Base-by-base conservation (phyloP, 2,329 filamentous ascomycete genomes). In the Colletotrichum gigasporum region DNA sequence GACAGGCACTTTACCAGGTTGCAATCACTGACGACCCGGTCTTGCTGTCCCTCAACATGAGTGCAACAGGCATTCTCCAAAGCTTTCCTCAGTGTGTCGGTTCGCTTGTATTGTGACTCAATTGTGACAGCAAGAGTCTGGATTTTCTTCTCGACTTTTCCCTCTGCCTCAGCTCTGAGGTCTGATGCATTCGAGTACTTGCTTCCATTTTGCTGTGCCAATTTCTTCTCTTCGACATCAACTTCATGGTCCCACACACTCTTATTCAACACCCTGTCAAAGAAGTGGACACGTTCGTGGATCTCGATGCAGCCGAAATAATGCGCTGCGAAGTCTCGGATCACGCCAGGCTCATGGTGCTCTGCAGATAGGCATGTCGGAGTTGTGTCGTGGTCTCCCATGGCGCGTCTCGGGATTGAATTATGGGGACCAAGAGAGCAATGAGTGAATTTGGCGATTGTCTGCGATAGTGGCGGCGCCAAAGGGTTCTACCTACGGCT, bases 281-380 rank as follows among this genome's bases (percentile, higher is more conserved):
- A n/a, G 28, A 63, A 63, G 1, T 30, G 5, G 5, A 45, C 8
- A 2, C 59, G 35, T 14, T 58, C 42, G 4, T 26, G 20, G 10
- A 58, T 50, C 11, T 51, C 16, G 10, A 63, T 63, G 35, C 59
- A 63, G 20, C 53, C 53, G 16, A 58, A 45, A 30, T 63, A 63
- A 3, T 63, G 59, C 3, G 20, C n/a, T 2, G 30, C 16, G 5
- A 42, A 24, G 20, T 58, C 54, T 8, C 37, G 16, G 22, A 63
- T 54, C 7, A 20, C 11, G 3, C 44, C 26, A 1, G 55, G 18
- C 3, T 26, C 26, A n/a, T 59, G 55, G 4, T 16, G 34, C 5
- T 24, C 14, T 14, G 35, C 35, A 10, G 55, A 59, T 18, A 52
- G n/a, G n/a, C 45, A 59, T 4, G 35, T 42, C 5, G 45, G 35